phyloP scores from a whole-genome alignment of 2,329 filamentous ascomycete species.

The Penicillium sp. region DNA sequence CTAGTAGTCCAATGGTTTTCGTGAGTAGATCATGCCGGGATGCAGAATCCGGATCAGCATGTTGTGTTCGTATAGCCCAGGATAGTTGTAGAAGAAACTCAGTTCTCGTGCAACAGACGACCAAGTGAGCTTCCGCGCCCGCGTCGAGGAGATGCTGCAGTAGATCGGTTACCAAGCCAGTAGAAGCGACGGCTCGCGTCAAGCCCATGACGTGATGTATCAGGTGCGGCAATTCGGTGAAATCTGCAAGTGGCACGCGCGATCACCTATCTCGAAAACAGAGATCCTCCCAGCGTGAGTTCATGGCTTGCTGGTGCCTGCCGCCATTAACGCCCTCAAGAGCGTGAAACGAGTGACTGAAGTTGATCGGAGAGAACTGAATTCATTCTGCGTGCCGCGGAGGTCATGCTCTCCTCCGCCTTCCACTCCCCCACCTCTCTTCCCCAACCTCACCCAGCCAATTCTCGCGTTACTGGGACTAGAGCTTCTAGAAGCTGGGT shows the following conservation, averaged over 20 bases:
- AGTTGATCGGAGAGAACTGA: neutral
- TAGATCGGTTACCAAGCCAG: slow-evolving; percentile 56
- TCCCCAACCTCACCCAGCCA: slow-evolving; percentile 14
- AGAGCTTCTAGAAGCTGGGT: slow-evolving; percentile 22
- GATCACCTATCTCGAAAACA: neutral
- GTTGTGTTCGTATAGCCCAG: slow-evolving; percentile 46
- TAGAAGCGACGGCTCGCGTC: slow-evolving; percentile 43
- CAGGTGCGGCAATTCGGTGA: neutral
- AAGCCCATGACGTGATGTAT: slow-evolving; percentile 20
- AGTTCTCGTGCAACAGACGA: slow-evolving; percentile 68
- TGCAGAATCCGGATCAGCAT: slow-evolving; percentile 14
- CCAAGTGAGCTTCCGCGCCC: slow-evolving; percentile 61
- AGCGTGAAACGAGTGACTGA: neutral
- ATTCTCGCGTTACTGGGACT: slow-evolving; percentile 18
- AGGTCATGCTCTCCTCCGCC: slow-evolving; percentile 27
- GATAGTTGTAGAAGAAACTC: slow-evolving; percentile 66
- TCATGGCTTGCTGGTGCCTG: slow-evolving; percentile 3
- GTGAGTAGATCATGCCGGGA: slow-evolving; percentile 53
- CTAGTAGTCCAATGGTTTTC: slow-evolving; percentile 69
- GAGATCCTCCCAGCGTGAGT: neutral
- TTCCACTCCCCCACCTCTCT: slow-evolving; percentile 24
- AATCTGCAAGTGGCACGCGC: neutral
- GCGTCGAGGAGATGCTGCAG: slow-evolving; percentile 64
- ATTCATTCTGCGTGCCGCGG: slow-evolving; percentile 9
- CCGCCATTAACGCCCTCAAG: neutral